Conservation (phyloP, 768 basidiomycete genomes). For the Auricularia sp. region DNA sequence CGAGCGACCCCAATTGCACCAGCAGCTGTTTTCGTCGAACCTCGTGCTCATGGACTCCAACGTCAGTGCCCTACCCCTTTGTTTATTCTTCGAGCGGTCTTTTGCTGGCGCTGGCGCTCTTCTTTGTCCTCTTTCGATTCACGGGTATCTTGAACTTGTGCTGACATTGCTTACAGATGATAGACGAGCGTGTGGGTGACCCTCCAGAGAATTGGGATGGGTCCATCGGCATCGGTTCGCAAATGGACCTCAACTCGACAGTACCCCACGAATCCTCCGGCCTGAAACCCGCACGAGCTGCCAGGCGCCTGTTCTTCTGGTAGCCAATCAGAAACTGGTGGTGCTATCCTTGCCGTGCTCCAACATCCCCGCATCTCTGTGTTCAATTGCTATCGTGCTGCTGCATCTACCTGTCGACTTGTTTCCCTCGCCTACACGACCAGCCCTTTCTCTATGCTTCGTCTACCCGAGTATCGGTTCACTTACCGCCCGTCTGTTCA, state of each 20-base stretch:
- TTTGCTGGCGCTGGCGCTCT: not conserved
- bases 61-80: constrained; percentile 29
- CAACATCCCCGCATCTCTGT: too few relatives aligned
- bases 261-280: not conserved
- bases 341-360: too few relatives aligned
- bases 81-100: not conserved
- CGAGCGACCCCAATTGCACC: constrained; percentile 44
- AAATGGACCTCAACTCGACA: not conserved
- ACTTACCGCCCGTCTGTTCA: too few relatives aligned
- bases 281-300: not conserved
- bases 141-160: not conserved
- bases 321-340: not conserved
- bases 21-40: constrained; percentile 35
- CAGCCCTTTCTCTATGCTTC: too few relatives aligned
- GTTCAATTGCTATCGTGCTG: too few relatives aligned
- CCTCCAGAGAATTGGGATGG: not conserved
- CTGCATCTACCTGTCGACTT: too few relatives aligned
- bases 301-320: not conserved
- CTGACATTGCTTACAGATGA: not conserved
- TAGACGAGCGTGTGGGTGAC: not conserved
- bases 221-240: not conserved
- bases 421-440: too few relatives aligned
- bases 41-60: constrained; percentile 59
- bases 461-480: too few relatives aligned
- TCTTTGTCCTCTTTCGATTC: not conserved